Evolutionary conservation across 176 grass and related monocot genomes (phyloP), one percentile per base, ranked within the genome.

Genomic region (Carex scoparia): DNA sequence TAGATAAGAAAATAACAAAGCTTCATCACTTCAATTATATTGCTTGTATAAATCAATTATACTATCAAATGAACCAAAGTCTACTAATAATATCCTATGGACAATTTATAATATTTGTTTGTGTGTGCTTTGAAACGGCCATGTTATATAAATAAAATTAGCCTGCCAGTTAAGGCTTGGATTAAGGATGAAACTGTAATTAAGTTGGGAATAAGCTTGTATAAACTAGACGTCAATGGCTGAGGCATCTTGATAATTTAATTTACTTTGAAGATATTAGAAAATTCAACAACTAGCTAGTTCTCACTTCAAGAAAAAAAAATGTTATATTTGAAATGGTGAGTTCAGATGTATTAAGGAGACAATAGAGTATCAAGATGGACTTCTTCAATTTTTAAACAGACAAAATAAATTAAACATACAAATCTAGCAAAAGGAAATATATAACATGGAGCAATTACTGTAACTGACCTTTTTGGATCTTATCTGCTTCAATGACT

Each of bases 401-500:
- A 23, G 62, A 35, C 31, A 67, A 46, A 44, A 19, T 46, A 19
- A 37, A 69, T 23, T 23, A 23, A 23, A 69, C 32, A 69, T 37
- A 37, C 37, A 11, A 69, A 69, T 38, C 33, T 10, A 55, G n/a
- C 1, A 31, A 76, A 32, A 6, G 4, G 4, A 76, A 11, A 76
- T 76, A 76, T 23, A 23, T 23, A 23, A 76, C 3, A 30, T 44
- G 8, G 18, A 48, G 38, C 7, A 84, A 30, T 35, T 15, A 3
- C 0, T n/a, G 16, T 10, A 27, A n/a, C 15, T 61, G 66, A 94
- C 95, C 92, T 94, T 97, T 90, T 88, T 91, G 61, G 84, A 91
- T 90, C 91, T 93, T 83, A 94, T 97, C 71, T 91, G 90, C 35
- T 83, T 91, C 75, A 94, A 81, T 30, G 90, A 90, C 61, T 88